Base-by-base conservation (phyloP, 345 rosid species). In the Ceriops tagal region DNA sequence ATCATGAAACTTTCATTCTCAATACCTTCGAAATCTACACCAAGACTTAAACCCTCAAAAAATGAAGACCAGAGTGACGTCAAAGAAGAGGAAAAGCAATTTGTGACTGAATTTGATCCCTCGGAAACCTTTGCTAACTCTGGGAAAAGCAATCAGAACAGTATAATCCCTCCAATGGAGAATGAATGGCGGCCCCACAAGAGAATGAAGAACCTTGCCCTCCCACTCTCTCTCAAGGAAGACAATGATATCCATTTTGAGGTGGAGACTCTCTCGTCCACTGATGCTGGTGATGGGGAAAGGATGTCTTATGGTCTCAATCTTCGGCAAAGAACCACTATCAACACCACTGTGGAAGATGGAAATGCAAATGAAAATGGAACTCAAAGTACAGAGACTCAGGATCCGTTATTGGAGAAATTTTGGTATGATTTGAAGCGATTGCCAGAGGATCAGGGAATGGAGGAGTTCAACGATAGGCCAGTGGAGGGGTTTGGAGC, bases 401-500 rank as follows among this genome's bases (percentile, higher is more conserved):
- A 90, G 68, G 74, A 71, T 70, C 52, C 71, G 53, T 49, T 78
- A 64, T 24, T 85, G 66, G 85, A 85, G 75, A 88, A 79, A 47
- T 70, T 89, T 49, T 85, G 60, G 75, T 75, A 75, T 53, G 92
- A 88, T 53, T 18, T 93, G 62, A 65, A 79, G 22, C 70, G 75
- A 59, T 71, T 91, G 53, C 88, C 91, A 16, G 96, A 91, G n/a
- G 89, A 91, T 78, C 84, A 75, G 4, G 86, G 85, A 1, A 69
- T 80, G 15, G 92, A 85, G 66, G 97, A 88, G 66, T 85, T 78
- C 70, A 85, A 80, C 37, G 92, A 85, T 31, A 77, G 88, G 72
- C 89, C 98, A 0, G 93, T 93, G 1, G 97, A 91, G 71, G 93
- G 77, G 1, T 93, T 83, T 46, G 96, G 88, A 0, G 85, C 81